These are phyloP conservation scores for Chytriomyces sp. DNA, from an alignment of 192 early-diverging fungal genomes.

Conservation along the genomic window DNA sequence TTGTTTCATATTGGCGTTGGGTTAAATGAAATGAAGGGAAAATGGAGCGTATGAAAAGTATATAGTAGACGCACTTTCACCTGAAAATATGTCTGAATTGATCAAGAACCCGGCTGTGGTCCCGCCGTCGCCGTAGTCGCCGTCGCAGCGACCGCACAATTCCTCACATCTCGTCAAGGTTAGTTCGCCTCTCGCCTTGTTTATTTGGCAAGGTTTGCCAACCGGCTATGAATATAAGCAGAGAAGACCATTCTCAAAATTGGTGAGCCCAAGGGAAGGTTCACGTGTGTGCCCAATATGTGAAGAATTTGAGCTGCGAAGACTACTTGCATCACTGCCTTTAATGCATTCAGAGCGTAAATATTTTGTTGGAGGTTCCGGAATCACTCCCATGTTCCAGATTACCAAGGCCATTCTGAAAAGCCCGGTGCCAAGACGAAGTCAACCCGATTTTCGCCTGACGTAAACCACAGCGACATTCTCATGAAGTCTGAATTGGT, in stretches of 20 bases:
- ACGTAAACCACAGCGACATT: constrained; percentile 87
- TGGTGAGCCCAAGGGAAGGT: constrained; percentile 88
- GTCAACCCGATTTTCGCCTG: constrained; percentile 89
- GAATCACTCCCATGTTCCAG: constrained; percentile 94
- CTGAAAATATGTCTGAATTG: too few species aligned
- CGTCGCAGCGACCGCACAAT: background rate
- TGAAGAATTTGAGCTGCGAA: constrained; percentile 74
- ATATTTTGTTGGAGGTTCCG: constrained; percentile 91
- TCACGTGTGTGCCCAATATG: constrained; percentile 84
- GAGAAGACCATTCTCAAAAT: too few species aligned
- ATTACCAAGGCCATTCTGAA: constrained; percentile 83
- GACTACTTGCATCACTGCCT: background rate
- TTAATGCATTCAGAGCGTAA: too few species aligned
- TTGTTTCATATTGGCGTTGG: too few species aligned
- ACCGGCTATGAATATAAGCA: too few species aligned
- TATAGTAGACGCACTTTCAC: too few species aligned
- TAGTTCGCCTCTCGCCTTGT: too few species aligned
- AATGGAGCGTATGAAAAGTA: too few species aligned
- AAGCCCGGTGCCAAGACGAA: constrained; percentile 86
- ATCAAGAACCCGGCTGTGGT: too few species aligned
- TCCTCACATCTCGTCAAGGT: too few species aligned
- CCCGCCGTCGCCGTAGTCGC: background rate
- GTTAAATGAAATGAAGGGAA: too few species aligned
- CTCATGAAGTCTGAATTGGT: constrained; percentile 83
- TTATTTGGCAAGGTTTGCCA: too few species aligned